Conservation (phyloP, 352 stramenopile species). For the Phytophthora niederhauseri region DNA sequence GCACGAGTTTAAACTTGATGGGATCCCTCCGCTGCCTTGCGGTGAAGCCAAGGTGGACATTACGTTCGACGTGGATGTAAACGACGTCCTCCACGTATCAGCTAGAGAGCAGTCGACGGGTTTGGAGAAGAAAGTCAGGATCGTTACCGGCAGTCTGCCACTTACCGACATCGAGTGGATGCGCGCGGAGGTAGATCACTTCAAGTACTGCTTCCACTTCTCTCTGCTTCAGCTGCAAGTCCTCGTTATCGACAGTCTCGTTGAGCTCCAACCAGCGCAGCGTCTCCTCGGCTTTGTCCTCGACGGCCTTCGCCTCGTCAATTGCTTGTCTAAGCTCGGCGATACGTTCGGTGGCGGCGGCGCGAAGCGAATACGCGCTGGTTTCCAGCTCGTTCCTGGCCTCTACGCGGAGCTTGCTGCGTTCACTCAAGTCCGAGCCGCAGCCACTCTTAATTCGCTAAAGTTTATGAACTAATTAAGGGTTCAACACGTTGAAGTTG, state of each 20-base stretch:
- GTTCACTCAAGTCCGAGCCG: not conserved
- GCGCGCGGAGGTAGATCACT: not conserved
- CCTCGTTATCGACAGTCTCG: not conserved
- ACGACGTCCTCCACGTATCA: not conserved
- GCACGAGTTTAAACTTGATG: not conserved
- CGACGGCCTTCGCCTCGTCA: not conserved
- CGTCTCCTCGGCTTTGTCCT: not conserved
- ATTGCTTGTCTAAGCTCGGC: not conserved
- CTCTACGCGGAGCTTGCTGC: not conserved
- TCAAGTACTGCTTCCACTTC: not conserved
- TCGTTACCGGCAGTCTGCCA: not conserved
- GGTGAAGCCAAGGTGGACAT: not conserved
- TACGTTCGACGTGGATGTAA: not conserved
- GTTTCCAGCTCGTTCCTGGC: not conserved
- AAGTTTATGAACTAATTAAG: not conserved
- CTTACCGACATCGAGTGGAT: not conserved
- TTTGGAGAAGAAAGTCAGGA: not conserved
- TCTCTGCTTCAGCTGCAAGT: not conserved
- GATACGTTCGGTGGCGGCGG: not conserved
- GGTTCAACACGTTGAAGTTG: conserved; percentile 6
- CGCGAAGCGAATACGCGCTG: not conserved
- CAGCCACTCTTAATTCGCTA: not conserved
- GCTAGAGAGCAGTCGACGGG: not conserved
- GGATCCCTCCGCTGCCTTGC: not conserved
- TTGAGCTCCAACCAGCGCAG: not conserved